Conservation (phyloP, 805 yeast species). For the Scheffersomyces lignosus region DNA sequence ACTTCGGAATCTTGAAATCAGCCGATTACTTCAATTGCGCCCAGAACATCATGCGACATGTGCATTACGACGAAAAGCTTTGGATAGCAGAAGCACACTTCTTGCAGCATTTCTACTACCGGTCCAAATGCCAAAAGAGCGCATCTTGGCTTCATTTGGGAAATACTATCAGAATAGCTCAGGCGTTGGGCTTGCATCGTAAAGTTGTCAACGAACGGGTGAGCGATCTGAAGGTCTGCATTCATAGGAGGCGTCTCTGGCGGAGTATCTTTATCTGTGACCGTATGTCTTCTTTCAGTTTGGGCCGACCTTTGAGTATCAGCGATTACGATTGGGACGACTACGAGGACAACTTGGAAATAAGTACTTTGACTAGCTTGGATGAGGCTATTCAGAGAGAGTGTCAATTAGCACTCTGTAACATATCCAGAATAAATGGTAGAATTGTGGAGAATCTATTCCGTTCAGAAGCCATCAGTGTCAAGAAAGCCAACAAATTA, state of each 20-base stretch:
- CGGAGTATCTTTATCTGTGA: conserved; percentile 35
- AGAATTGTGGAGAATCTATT: conserved; percentile 32
- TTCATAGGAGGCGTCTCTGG: conserved; percentile 36
- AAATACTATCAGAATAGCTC: conserved; percentile 41
- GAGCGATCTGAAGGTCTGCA: conserved; percentile 20
- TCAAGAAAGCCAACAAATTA: conserved; percentile 29
- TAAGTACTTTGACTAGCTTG: conserved; percentile 14
- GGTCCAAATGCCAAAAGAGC: conserved; percentile 37
- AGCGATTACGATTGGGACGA: conserved; percentile 42
- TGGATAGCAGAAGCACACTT: conserved; percentile 45
- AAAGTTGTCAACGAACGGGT: conserved; percentile 37
- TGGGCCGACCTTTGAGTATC: conserved; percentile 40
- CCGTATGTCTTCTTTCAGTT: conserved; percentile 27
- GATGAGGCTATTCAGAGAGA: conserved; percentile 9
- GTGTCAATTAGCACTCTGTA: conserved; percentile 27
- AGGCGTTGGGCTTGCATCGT: conserved; percentile 41
- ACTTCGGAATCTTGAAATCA: conserved; percentile 21
- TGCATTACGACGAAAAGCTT: conserved; percentile 37
- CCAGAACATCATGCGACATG: conserved; percentile 24
- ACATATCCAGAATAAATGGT: conserved; percentile 28
- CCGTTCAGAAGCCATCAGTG: conserved; percentile 26
- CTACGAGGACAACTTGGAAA: too few species aligned
- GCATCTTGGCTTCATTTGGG: conserved; percentile 47
- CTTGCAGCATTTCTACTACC: conserved; percentile 40
- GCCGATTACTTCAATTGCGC: conserved; percentile 36